Evolutionary conservation across 2,329 filamentous ascomycete genomes (phyloP).

Genomic region (Fonsecaea multimorphosa): DNA sequence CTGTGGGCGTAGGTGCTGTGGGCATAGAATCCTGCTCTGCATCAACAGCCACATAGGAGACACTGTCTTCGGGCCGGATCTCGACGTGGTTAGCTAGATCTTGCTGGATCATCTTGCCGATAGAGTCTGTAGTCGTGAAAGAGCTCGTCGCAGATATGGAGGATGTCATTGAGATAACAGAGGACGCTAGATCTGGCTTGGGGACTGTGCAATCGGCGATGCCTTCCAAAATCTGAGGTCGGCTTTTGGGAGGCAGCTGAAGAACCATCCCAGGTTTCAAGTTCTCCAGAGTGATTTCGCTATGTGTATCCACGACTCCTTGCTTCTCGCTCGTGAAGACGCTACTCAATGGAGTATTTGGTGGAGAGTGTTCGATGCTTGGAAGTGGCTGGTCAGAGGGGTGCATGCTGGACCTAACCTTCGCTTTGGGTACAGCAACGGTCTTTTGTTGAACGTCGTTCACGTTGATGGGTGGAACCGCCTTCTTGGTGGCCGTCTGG

Average conservation of each 20-base stretch:
- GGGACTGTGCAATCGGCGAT: background rate
- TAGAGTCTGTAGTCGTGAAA: slow-evolving; percentile 2
- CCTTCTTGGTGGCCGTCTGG: background rate
- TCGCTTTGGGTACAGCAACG: slow-evolving; percentile 1
- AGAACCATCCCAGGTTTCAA: slow-evolving; percentile 11
- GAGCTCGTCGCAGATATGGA: background rate
- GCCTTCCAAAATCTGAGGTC: background rate
- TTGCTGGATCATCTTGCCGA: slow-evolving; percentile 18
- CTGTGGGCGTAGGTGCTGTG: background rate
- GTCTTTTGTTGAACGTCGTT: background rate
- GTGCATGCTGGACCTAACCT: slow-evolving; percentile 9
- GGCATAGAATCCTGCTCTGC: background rate
- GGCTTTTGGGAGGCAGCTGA: slow-evolving; percentile 6
- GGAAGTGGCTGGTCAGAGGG: slow-evolving; percentile 19
- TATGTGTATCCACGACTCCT: background rate
- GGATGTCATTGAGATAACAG: background rate
- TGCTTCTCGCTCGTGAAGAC: background rate
- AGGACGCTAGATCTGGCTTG: background rate
- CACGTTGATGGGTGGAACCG: background rate
- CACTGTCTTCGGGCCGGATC: slow-evolving; percentile 22
- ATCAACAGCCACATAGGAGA: slow-evolving; percentile 9
- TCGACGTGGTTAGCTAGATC: slow-evolving; percentile 6
- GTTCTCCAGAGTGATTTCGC: slow-evolving; percentile 14
- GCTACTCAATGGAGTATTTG: background rate
- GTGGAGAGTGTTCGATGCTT: slow-evolving; percentile 27